Base-by-base conservation (phyloP, 2,329 filamentous ascomycete species). In the Sclerotinia spermophila region DNA sequence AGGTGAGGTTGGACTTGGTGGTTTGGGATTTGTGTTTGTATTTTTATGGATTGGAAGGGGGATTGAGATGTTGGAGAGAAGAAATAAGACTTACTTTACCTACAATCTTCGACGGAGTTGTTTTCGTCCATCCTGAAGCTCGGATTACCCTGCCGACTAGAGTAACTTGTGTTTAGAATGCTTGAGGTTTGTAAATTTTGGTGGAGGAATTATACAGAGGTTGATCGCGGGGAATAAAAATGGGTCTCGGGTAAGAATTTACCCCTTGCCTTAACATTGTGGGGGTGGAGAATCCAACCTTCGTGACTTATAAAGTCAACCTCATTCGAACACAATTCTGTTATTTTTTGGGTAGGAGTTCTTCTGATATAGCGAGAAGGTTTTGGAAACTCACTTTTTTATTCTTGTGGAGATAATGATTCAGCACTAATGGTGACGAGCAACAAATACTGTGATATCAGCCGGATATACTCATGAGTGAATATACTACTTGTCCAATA, bases 181-280 rank as follows among this genome's bases (percentile, higher is more conserved):
- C 45, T 48, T 45, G 35, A 59, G 19, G 10, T 35, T 45, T 59
- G 19, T 24, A 19, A 27, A n/a, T 53, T 53, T 53, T 65, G 45
- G 45, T 53, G 40, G 27, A 60, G 40, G 42, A 61, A 35, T 38
- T 59, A 24, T 6, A 30, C n/a, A 24, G 65, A 60, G 30, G 40
- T 68, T 61, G 53, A 68, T 45, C 27, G 66, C 40, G 53, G 40
- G 40, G 30, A 48, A 48, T 17, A 38, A 60, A 68, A 45, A n/a
- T 53, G 53, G 66, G 66, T 24, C 7, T 45, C 53, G 66, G 66
- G 38, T 68, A 68, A 68, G 59, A 24, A 61, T 15, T 68, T 68
- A 65, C 45, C 62, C 62, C 45, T 33, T 3, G n/a, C 33, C 11
- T 40, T 11, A 30, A 51, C 7, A 53, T 53, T 19, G 24, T 40